These are phyloP conservation scores for Neoarthrinium moseri DNA, from an alignment of 2,329 filamentous ascomycete genomes.

Conservation along the genomic window DNA sequence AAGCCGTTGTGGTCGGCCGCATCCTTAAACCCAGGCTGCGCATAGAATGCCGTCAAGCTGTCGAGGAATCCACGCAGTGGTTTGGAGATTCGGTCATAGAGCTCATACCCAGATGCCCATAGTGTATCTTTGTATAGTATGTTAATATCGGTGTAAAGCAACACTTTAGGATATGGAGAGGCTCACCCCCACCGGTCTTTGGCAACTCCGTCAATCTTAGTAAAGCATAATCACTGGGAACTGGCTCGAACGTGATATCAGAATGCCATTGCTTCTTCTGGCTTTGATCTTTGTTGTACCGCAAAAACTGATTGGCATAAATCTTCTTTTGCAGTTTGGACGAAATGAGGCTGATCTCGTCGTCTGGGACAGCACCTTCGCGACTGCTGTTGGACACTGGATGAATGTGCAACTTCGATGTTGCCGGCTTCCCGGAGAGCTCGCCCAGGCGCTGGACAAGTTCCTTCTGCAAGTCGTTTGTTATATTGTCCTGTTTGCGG, in stretches of 20 bases:
- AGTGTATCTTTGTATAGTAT: slow-evolving; percentile 35
- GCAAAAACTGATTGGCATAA: slow-evolving; percentile 38
- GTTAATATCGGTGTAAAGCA: not conserved
- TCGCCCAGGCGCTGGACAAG: slow-evolving; percentile 60
- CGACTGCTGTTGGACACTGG: slow-evolving; percentile 53
- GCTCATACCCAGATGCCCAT: slow-evolving; percentile 42
- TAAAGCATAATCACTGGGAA: slow-evolving; percentile 55
- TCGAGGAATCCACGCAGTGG: slow-evolving; percentile 49
- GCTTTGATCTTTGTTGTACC: slow-evolving; percentile 41
- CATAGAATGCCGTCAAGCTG: slow-evolving; percentile 41
- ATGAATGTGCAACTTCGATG: slow-evolving; percentile 59
- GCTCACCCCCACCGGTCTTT: slow-evolving; percentile 40
- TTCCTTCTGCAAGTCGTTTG: slow-evolving; percentile 64
- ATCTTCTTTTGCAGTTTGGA: slow-evolving; percentile 53
- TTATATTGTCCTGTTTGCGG: slow-evolving; percentile 59
- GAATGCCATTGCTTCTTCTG: slow-evolving; percentile 48
- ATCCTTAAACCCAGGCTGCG: slow-evolving; percentile 38
- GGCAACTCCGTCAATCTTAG: slow-evolving; percentile 46
- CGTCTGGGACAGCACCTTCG: slow-evolving; percentile 53
- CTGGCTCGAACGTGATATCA: slow-evolving; percentile 56
- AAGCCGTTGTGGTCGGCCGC: slow-evolving; percentile 38
- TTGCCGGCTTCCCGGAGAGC: slow-evolving; percentile 54
- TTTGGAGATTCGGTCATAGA: slow-evolving; percentile 47
- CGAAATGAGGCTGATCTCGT: slow-evolving; percentile 64
- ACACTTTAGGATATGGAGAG: not conserved